phyloP scores from a whole-genome alignment of 1,139 yeast species.

The Meyerozyma smithsonii region DNA sequence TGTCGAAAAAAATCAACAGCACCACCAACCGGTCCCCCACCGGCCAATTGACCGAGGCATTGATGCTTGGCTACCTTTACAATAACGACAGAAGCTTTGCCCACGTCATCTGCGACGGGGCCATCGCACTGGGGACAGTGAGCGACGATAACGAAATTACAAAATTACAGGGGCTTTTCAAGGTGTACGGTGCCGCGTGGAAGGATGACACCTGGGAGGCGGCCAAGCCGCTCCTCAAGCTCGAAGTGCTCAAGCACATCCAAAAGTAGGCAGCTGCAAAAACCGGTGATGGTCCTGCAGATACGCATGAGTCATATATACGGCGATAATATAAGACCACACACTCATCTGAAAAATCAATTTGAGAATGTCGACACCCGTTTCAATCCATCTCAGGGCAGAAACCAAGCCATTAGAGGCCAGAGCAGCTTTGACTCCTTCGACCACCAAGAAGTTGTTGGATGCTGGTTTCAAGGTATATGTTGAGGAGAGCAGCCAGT shows the following conservation, averaged over 20 bases:
- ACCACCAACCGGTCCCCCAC: slow-evolving; percentile 35
- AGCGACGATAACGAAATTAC: slow-evolving; percentile 40
- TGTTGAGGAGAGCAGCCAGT: slow-evolving; percentile 14
- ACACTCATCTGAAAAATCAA: background rate
- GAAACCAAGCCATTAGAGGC: slow-evolving; percentile 17
- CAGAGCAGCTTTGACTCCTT: slow-evolving; percentile 16
- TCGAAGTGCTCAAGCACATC: background rate
- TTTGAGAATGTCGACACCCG: slow-evolving; percentile 4
- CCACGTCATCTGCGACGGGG: slow-evolving; percentile 53
- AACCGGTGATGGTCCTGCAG: background rate
- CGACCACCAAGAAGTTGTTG: slow-evolving; percentile 15
- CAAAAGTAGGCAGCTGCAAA: background rate
- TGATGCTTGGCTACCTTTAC: slow-evolving; percentile 45
- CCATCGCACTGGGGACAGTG: slow-evolving; percentile 37
- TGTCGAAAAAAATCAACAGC: slow-evolving; percentile 32
- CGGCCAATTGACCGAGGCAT: slow-evolving; percentile 49
- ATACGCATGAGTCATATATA: background rate
- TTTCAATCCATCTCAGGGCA: slow-evolving; percentile 15
- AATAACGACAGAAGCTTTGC: slow-evolving; percentile 61
- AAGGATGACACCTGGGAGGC: slow-evolving; percentile 26
- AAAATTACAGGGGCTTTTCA: slow-evolving; percentile 42
- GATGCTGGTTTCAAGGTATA: slow-evolving; percentile 15
- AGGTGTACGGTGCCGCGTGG: slow-evolving; percentile 54
- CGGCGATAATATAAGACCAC: background rate
- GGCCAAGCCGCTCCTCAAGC: slow-evolving; percentile 17